Evolutionary conservation across 192 early-diverging fungal species (phyloP).

Genomic region (Coemansia sp.): DNA sequence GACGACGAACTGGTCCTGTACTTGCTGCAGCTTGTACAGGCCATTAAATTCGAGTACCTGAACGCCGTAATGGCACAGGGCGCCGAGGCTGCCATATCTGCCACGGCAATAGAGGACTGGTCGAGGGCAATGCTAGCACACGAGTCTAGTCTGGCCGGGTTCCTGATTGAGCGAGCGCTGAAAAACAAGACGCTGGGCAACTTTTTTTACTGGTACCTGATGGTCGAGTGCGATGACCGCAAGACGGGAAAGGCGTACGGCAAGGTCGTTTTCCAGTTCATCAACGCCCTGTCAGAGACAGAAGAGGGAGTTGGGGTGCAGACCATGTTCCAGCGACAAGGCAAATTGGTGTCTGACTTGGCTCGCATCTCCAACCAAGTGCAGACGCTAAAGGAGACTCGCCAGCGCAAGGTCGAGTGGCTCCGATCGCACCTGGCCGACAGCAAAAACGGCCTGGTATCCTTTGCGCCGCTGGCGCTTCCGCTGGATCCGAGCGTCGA

Average conservation of each 20-base stretch:
- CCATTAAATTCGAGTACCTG: conserved; percentile 91
- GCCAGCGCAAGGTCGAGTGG: conserved; percentile 87
- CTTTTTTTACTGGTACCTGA: conserved; percentile 95
- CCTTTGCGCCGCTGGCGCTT: conserved; percentile 81
- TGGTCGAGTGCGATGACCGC: conserved; percentile 93
- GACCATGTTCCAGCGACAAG: conserved; percentile 78
- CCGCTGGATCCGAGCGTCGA: conserved; percentile 89
- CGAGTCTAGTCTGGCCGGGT: conserved; percentile 74
- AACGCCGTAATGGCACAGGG: conserved; percentile 30
- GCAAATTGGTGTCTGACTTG: conserved; percentile 76
- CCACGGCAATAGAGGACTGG: conserved; percentile 18
- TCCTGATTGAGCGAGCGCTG: conserved; percentile 86
- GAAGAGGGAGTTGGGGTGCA: conserved; percentile 62
- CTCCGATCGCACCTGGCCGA: conserved; percentile 75
- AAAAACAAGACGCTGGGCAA: conserved; percentile 86
- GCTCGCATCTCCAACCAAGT: conserved; percentile 73
- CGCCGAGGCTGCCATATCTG: conserved; percentile 16
- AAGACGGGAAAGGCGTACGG: conserved; percentile 80
- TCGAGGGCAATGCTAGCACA: conserved; percentile 38
- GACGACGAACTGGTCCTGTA: conserved; percentile 95
- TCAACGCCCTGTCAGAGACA: conserved; percentile 61
- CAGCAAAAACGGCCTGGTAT: conserved; percentile 75
- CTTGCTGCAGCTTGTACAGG: conserved; percentile 96
- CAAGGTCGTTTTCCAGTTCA: conserved; percentile 80
- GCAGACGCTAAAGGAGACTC: conserved; percentile 74